phyloP scores from a whole-genome alignment of 768 basidiomycete species.

The Hygrocybe coccinea region DNA sequence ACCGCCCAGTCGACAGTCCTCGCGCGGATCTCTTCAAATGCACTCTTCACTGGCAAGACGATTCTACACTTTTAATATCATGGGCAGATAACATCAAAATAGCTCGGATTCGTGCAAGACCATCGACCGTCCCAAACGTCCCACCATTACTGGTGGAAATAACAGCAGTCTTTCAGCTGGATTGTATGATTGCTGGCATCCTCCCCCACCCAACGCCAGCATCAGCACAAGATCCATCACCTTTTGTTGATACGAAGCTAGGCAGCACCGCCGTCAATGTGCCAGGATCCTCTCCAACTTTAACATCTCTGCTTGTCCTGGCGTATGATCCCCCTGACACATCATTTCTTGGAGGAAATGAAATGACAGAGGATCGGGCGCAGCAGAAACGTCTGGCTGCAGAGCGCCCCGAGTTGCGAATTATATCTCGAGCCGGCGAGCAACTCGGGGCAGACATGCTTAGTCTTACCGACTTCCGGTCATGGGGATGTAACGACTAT shows the following conservation, averaged over 20 bases:
- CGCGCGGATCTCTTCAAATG: constrained; percentile 95
- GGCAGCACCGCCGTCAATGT: constrained; percentile 12
- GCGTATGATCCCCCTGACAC: constrained; percentile 81
- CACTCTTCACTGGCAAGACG: constrained; percentile 87
- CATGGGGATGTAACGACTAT: constrained; percentile 93
- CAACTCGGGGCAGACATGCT: constrained; percentile 84
- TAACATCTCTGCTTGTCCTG: constrained; percentile 79
- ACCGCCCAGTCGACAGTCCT: constrained; percentile 75
- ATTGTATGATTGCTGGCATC: constrained; percentile 93
- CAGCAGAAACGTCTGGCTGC: constrained; percentile 79
- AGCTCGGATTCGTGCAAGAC: constrained; percentile 67
- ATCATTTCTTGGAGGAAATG: constrained; percentile 48
- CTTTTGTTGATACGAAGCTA: constrained; percentile 10
- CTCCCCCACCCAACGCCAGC: constrained; percentile 61
- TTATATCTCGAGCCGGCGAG: constrained; percentile 85
- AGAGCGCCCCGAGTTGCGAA: constrained; percentile 89
- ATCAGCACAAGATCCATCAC: constrained; percentile 16
- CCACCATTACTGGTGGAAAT: constrained; percentile 77
- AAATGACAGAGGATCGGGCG: constrained; percentile 65
- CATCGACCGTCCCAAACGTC: constrained; percentile 43
- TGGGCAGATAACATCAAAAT: constrained; percentile 96
- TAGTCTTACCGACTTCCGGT: constrained; percentile 68
- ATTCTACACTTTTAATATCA: constrained; percentile 80
- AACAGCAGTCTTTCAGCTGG: constrained; percentile 85
- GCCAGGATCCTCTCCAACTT: constrained; percentile 21